Percentiles rank a stretch among this genome's conserved stretches.
Evolutionary conservation across 352 stramenopile genomes (phyloP).

Genomic region (Phytophthora fragariae): DNA sequence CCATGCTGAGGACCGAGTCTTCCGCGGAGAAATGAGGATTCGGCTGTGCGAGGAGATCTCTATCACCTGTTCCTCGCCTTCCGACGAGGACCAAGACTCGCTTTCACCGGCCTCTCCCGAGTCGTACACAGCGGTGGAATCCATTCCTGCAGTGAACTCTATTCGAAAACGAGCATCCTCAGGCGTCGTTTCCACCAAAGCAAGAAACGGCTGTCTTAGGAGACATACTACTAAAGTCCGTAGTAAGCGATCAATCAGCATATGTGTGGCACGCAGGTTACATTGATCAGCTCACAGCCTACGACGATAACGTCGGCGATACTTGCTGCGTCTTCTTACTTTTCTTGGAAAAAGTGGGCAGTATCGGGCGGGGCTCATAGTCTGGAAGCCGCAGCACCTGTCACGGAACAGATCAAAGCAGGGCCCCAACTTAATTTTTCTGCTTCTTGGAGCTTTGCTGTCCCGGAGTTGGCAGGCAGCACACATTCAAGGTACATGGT

Average conservation of each 20-base stretch:
- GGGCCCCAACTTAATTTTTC: slow-evolving; percentile 7
- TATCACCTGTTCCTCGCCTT: slow-evolving; percentile 56
- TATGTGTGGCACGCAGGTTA: not conserved
- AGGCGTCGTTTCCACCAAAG: slow-evolving; percentile 34
- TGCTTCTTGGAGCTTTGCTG: slow-evolving; percentile 13
- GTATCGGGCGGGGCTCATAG: slow-evolving; percentile 17
- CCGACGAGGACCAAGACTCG: slow-evolving; percentile 33
- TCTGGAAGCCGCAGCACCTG: slow-evolving; percentile 24
- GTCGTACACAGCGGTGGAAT: slow-evolving; percentile 26
- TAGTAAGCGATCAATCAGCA: not conserved
- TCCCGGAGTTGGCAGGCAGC: not conserved
- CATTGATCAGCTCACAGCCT: slow-evolving; percentile 10
- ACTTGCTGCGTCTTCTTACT: not conserved
- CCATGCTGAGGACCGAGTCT: slow-evolving; percentile 25
- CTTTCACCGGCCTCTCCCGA: slow-evolving; percentile 18
- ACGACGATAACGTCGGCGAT: not conserved
- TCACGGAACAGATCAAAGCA: slow-evolving; percentile 17
- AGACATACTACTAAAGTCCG: no score
- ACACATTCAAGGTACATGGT: slow-evolving; percentile 27
- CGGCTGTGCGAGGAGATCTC: slow-evolving; percentile 67
- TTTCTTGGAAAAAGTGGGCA: not conserved
- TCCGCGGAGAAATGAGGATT: slow-evolving; percentile 69
- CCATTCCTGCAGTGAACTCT: slow-evolving; percentile 30
- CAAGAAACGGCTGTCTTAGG: slow-evolving; percentile 22
- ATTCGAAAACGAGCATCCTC: slow-evolving; percentile 26